These are phyloP conservation scores for Pichia cephalocereana DNA, from an alignment of 805 yeast species.

Conservation along the genomic window DNA sequence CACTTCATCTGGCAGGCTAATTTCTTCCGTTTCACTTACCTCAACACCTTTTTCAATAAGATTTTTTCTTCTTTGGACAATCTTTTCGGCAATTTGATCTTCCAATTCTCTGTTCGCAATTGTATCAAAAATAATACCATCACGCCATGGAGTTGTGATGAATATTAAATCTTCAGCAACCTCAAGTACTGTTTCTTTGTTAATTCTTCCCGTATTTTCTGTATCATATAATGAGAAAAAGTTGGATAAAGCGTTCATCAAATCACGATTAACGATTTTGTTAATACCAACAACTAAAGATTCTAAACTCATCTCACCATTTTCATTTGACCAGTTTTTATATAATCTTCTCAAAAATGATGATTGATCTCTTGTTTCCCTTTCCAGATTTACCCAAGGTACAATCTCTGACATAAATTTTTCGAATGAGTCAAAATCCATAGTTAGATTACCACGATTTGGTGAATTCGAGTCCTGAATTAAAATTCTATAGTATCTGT, in stretches of 20 bases:
- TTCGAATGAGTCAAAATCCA: slow-evolving; percentile 66
- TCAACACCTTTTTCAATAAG: slow-evolving; percentile 25
- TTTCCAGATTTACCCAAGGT: slow-evolving; percentile 53
- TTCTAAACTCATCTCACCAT: slow-evolving; percentile 47
- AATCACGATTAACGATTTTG: slow-evolving; percentile 56
- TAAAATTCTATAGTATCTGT: slow-evolving; percentile 70
- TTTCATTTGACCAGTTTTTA: slow-evolving; percentile 56
- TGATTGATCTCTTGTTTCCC: slow-evolving; percentile 25
- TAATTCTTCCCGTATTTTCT: slow-evolving; percentile 49
- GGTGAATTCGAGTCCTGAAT: slow-evolving; percentile 50
- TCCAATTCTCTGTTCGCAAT: slow-evolving; percentile 58
- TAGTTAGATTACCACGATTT: slow-evolving; percentile 56
- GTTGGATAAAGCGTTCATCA: slow-evolving; percentile 69
- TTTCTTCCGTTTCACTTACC: slow-evolving; percentile 25
- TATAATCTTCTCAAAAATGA: slow-evolving; percentile 59
- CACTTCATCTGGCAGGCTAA: slow-evolving; percentile 47
- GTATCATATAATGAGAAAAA: slow-evolving; percentile 71
- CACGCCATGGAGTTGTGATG: slow-evolving; percentile 81
- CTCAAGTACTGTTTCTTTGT: slow-evolving; percentile 69
- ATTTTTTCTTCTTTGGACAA: slow-evolving; percentile 33
- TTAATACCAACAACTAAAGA: slow-evolving; percentile 71
- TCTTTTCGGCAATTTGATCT: slow-evolving; percentile 55
- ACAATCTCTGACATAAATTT: slow-evolving; percentile 71
- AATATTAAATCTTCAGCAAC: slow-evolving; percentile 81
- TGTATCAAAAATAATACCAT: slow-evolving; percentile 54